Percentiles rank a stretch among this genome's conserved stretches.
These are phyloP conservation scores for Neurospora sp. DNA, from an alignment of 495 filamentous ascomycete genomes.

Conservation along the genomic window DNA sequence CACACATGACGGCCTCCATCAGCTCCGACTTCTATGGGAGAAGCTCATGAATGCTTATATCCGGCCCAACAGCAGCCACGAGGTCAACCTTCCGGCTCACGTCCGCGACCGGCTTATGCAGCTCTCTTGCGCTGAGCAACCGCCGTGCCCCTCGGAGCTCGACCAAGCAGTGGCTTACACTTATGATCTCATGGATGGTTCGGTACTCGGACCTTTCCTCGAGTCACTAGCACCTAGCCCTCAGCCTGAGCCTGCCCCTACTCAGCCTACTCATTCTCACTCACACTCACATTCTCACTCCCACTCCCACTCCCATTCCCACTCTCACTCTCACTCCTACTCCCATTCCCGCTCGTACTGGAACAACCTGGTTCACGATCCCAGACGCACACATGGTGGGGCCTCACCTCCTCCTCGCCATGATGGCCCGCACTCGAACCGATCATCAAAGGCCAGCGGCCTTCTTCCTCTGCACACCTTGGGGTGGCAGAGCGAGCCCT, in stretches of 20 bases:
- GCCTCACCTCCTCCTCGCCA: neutral
- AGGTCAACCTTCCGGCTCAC: constrained; percentile 84
- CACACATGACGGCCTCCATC: neutral
- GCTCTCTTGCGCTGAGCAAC: constrained; percentile 47
- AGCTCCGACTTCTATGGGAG: constrained; percentile 49
- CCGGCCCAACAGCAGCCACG: constrained; percentile 64
- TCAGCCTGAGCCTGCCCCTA: constrained; percentile 9
- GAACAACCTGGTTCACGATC: neutral
- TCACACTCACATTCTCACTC: constrained; percentile 1
- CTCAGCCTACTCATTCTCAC: constrained; percentile 21
- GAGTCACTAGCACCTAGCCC: constrained; percentile 38
- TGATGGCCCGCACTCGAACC: constrained; percentile 23
- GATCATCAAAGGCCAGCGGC: constrained; percentile 29
- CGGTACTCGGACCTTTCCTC: constrained; percentile 74
- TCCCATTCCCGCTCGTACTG: neutral
- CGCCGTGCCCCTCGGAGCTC: constrained; percentile 68
- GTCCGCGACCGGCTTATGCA: constrained; percentile 73
- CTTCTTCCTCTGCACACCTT: constrained; percentile 36
- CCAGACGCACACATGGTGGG: neutral
- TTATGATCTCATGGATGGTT: constrained; percentile 95
- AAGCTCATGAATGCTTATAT: constrained; percentile 68
- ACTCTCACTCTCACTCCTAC: neutral
- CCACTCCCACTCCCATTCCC: neutral
- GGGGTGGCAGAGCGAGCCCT: constrained; percentile 22
- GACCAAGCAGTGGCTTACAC: constrained; percentile 87